Evolutionary conservation across 2,329 filamentous ascomycete species (phyloP).

Genomic region (Penicillium rolfsii): DNA sequence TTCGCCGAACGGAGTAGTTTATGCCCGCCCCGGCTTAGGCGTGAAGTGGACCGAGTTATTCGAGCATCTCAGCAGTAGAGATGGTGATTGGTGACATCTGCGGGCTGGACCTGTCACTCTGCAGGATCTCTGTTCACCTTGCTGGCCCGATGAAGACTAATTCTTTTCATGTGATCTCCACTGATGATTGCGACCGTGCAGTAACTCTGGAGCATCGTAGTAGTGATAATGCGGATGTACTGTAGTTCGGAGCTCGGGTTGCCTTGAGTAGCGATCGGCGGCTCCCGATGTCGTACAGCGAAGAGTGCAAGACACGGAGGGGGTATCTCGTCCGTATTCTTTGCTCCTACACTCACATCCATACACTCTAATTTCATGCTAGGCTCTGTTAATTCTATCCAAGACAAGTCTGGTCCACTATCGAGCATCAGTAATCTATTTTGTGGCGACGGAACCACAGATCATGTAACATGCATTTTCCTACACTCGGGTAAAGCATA

Average conservation of each 20-base stretch:
- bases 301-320: background rate
- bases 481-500: background rate
- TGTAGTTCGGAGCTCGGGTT: slow-evolving; percentile 14
- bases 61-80: background rate
- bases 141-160: background rate
- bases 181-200: background rate
- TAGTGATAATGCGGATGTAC: background rate
- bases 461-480: too few species aligned
- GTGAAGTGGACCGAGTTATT: background rate
- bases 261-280: slow-evolving; percentile 22
- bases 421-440: slow-evolving; percentile 5
- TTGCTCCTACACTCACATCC: background rate
- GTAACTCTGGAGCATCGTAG: background rate
- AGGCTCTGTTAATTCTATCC: too few species aligned
- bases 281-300: background rate
- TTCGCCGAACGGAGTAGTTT: slow-evolving; percentile 3
- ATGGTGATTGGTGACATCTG: background rate
- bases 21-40: background rate
- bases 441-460: background rate
- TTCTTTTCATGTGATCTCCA: slow-evolving; percentile 5
- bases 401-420: background rate
- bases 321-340: background rate
- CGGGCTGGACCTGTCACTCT: slow-evolving; percentile 2
- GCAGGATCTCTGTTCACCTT: background rate
- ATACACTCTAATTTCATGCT: background rate